Conservation (phyloP, 2,329 filamentous ascomycete species). For the Arthroderma uncinatum region DNA sequence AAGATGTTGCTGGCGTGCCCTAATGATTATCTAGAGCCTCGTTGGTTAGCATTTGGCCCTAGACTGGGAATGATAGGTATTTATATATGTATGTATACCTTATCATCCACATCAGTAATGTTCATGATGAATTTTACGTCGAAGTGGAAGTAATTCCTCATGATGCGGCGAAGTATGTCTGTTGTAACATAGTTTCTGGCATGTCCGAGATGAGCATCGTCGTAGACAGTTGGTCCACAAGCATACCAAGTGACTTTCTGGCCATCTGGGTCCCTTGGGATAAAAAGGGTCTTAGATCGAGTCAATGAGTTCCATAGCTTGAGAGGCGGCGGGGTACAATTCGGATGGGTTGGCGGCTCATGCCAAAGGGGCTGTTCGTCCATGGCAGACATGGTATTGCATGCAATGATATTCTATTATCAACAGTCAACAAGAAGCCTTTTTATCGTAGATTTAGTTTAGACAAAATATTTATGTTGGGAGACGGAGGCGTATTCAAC, state of each 20-base stretch:
- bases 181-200: slow-evolving; percentile 84
- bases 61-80: neutral
- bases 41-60: neutral
- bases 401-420: too few species aligned
- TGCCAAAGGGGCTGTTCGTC: slow-evolving; percentile 38
- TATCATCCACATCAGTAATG: slow-evolving; percentile 74
- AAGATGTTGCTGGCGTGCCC: slow-evolving; percentile 64
- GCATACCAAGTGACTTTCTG: slow-evolving; percentile 73
- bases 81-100: slow-evolving; percentile 35
- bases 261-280: slow-evolving; percentile 56
- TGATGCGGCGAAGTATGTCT: slow-evolving; percentile 73
- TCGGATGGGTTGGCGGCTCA: slow-evolving; percentile 25
- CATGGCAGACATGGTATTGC: slow-evolving; percentile 13
- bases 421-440: too few species aligned
- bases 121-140: slow-evolving; percentile 84
- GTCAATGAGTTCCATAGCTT: slow-evolving; percentile 74
- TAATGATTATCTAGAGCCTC: slow-evolving; percentile 46
- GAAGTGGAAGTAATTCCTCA: slow-evolving; percentile 73
- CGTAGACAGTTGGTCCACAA: slow-evolving; percentile 77
- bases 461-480: too few species aligned
- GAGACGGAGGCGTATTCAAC: too few species aligned
- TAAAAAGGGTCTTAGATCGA: slow-evolving; percentile 60
- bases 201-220: slow-evolving; percentile 71
- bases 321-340: slow-evolving; percentile 42
- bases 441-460: too few species aligned